phyloP scores from a whole-genome alignment of 2,329 filamentous ascomycete species.

The Neurospora sp. region DNA sequence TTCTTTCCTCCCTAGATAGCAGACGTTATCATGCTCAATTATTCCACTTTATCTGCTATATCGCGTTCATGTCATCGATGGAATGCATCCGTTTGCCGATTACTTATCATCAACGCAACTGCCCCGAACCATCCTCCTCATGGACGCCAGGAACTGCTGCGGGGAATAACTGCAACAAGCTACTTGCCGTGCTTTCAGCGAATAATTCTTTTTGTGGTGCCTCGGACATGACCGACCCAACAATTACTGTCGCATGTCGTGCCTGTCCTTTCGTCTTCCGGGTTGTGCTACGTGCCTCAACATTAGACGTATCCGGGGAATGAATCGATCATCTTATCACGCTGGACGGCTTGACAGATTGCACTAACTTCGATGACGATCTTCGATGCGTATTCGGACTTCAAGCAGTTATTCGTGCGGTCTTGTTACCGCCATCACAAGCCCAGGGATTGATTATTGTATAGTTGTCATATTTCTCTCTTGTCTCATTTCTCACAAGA shows the following conservation, averaged over 20 bases:
- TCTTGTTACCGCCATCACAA: background rate
- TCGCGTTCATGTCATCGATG: background rate
- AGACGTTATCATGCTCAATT: background rate
- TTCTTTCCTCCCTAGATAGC: no score
- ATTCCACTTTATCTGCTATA: background rate
- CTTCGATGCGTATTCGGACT: background rate
- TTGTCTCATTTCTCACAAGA: background rate
- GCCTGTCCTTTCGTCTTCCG: background rate
- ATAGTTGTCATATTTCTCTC: background rate
- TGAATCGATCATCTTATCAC: background rate
- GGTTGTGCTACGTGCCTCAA: background rate
- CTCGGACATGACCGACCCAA: background rate
- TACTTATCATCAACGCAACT: background rate
- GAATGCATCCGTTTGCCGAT: no score
- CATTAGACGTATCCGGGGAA: background rate
- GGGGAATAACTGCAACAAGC: background rate
- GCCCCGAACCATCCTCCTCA: background rate
- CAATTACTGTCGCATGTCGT: background rate
- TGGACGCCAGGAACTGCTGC: background rate
- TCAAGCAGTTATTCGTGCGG: background rate
- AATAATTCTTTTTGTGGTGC: background rate
- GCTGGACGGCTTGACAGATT: background rate
- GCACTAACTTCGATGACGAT: background rate
- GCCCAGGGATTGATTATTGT: background rate
- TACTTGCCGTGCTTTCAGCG: background rate